Evolutionary conservation across 495 filamentous ascomycete species (phyloP).

Genomic region (Mytilinidion resinicola): DNA sequence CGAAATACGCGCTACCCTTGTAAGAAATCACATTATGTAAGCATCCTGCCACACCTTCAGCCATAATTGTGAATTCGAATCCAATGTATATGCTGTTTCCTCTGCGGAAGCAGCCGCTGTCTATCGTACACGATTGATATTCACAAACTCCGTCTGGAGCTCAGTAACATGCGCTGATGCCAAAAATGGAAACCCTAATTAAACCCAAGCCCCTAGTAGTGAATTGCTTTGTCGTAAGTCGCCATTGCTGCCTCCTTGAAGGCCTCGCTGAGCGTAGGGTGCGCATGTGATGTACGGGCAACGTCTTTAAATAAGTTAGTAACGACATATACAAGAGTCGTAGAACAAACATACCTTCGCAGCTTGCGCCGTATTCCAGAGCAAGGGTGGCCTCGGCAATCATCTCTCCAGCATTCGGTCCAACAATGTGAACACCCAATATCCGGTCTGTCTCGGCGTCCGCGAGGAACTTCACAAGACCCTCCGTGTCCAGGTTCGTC

Average conservation of each 20-base stretch:
- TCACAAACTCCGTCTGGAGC: slow-evolving; percentile 28
- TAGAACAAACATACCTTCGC: slow-evolving; percentile 57
- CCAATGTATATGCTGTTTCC: no score
- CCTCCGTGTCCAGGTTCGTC: slow-evolving; percentile 96
- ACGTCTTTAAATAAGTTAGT: slow-evolving; percentile 1
- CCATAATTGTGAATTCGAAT: neutral
- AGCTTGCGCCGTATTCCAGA: slow-evolving; percentile 90
- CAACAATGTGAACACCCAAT: slow-evolving; percentile 92
- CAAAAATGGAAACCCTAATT: slow-evolving; percentile 5
- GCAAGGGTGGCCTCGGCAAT: slow-evolving; percentile 95
- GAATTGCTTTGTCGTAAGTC: slow-evolving; percentile 92
- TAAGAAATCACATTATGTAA: neutral
- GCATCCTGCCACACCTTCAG: neutral
- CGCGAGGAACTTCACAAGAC: slow-evolving; percentile 92
- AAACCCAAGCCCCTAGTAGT: slow-evolving; percentile 58
- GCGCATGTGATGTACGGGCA: slow-evolving; percentile 1
- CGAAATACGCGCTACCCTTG: neutral
- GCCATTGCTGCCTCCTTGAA: slow-evolving; percentile 99
- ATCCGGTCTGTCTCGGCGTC: slow-evolving; percentile 96
- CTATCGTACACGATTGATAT: slow-evolving; percentile 28
- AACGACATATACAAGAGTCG: neutral
- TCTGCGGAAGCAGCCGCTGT: neutral
- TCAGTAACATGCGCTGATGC: slow-evolving; percentile 12
- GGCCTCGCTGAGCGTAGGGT: slow-evolving; percentile 57
- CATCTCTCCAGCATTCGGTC: slow-evolving; percentile 96